Conservation (phyloP, 1,284 basidiomycete species). For the Heterobasidion occidentale region DNA sequence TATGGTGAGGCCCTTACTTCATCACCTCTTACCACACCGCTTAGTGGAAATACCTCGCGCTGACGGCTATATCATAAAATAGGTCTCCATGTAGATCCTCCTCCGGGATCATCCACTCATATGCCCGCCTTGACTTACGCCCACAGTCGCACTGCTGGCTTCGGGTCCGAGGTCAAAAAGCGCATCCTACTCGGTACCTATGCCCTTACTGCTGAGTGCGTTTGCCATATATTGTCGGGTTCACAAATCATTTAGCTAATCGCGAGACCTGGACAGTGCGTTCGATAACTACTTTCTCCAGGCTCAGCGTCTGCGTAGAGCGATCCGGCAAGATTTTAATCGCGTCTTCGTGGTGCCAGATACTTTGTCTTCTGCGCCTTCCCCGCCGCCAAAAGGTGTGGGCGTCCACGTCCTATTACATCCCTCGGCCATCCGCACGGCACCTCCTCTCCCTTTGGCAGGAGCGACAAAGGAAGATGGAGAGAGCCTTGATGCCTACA, state of each 20-base stretch:
- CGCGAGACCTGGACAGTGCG: constrained; percentile 42
- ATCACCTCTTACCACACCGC: neutral
- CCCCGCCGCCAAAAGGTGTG: neutral
- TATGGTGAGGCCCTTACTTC: constrained; percentile 38
- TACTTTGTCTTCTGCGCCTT: constrained; percentile 23
- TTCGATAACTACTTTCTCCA: constrained; percentile 97
- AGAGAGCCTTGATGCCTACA: constrained; percentile 50
- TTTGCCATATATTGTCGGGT: neutral
- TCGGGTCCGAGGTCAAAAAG: constrained; percentile 83
- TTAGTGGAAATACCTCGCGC: neutral
- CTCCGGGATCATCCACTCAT: constrained; percentile 32
- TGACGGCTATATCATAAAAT: neutral
- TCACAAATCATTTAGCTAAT: neutral
- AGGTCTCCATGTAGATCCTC: constrained; percentile 43
- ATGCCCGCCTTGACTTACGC: constrained; percentile 48
- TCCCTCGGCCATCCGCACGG: constrained; percentile 76
- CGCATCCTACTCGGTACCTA: constrained; percentile 91
- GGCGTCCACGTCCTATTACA: constrained; percentile 82
- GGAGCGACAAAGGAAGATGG: constrained; percentile 1
- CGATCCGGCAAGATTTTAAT: constrained; percentile 72
- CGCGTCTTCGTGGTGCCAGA: constrained; percentile 54
- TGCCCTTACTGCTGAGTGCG: constrained; percentile 86
- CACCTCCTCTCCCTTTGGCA: constrained; percentile 43
- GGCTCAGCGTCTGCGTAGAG: constrained; percentile 74
- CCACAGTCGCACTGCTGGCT: constrained; percentile 54